These are phyloP conservation scores for Murraya paniculata DNA, from an alignment of 345 rosid genomes.

Conservation along the genomic window DNA sequence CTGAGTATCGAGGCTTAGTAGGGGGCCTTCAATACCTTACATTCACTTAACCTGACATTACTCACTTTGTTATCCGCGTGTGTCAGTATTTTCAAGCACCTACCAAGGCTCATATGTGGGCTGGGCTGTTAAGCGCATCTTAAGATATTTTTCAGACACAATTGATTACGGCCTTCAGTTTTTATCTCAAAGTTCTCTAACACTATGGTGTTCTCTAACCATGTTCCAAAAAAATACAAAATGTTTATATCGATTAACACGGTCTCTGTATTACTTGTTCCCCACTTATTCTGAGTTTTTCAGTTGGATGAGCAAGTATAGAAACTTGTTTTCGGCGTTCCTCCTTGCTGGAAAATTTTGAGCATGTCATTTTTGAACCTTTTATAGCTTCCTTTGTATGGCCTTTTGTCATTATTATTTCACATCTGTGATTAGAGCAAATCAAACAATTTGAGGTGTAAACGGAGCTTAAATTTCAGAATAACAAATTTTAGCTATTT, in stretches of 20 bases:
- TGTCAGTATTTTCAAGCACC: too few species aligned
- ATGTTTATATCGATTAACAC: neutral
- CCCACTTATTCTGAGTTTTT: neutral
- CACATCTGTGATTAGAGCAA: slow-evolving; percentile 2
- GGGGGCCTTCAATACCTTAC: neutral
- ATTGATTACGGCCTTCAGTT: neutral
- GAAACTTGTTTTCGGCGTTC: neutral
- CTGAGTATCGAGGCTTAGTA: neutral
- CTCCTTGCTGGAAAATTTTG: neutral
- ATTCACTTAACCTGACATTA: too few species aligned
- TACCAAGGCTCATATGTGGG: too few species aligned
- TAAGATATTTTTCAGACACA: neutral
- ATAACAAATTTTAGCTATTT: too few species aligned
- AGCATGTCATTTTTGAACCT: neutral
- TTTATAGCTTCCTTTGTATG: neutral
- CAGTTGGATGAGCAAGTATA: neutral
- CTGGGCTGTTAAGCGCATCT: too few species aligned
- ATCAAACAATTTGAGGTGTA: too few species aligned
- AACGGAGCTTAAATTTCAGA: too few species aligned
- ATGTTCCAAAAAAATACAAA: too few species aligned
- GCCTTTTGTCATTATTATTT: neutral
- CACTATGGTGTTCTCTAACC: too few species aligned
- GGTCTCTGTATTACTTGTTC: neutral
- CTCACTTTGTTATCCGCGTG: too few species aligned
- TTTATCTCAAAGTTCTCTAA: too few species aligned